Percentiles rank a stretch among this genome's conserved stretches.
These are phyloP conservation scores for Glycine latifolia DNA, from an alignment of 306 rosid genomes.

Conservation along the genomic window DNA sequence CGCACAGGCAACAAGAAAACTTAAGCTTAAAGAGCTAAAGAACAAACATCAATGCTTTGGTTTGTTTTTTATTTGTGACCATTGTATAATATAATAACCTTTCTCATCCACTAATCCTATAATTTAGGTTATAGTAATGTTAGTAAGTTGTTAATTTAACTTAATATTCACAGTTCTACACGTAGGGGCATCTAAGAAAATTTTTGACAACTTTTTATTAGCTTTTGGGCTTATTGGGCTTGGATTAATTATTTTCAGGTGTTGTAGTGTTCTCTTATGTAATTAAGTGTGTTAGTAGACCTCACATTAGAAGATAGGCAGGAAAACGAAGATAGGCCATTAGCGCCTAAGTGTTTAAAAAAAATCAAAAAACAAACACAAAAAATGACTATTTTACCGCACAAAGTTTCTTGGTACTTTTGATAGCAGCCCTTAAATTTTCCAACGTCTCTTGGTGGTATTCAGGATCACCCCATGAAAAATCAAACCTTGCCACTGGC, in stretches of 20 bases:
- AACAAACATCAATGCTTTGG: not conserved
- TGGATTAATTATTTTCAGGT: not conserved
- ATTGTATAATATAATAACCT: not conserved
- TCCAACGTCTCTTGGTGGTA: constrained; percentile 80
- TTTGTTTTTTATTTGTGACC: constrained; percentile 1
- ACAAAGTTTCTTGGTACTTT: constrained; percentile 68
- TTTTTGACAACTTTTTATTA: not conserved
- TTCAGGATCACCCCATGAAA: constrained; percentile 75
- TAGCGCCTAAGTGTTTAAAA: not conserved
- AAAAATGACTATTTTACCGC: constrained; percentile 54
- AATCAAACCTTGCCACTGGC: constrained; percentile 80
- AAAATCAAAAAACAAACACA: not conserved
- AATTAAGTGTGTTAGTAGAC: not conserved
- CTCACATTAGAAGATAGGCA: not conserved
- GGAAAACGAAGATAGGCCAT: not conserved
- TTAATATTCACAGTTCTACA: not conserved
- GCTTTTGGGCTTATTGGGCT: not conserved
- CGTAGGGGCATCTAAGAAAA: not conserved
- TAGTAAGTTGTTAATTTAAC: not conserved
- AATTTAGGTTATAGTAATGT: not conserved
- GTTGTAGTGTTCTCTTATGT: not conserved
- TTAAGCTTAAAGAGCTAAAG: not conserved
- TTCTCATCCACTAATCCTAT: not conserved
- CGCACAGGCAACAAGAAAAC: not conserved
- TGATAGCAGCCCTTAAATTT: constrained; percentile 67